Conservation (phyloP, 805 yeast genomes). For the Metschnikowia continentalis region DNA sequence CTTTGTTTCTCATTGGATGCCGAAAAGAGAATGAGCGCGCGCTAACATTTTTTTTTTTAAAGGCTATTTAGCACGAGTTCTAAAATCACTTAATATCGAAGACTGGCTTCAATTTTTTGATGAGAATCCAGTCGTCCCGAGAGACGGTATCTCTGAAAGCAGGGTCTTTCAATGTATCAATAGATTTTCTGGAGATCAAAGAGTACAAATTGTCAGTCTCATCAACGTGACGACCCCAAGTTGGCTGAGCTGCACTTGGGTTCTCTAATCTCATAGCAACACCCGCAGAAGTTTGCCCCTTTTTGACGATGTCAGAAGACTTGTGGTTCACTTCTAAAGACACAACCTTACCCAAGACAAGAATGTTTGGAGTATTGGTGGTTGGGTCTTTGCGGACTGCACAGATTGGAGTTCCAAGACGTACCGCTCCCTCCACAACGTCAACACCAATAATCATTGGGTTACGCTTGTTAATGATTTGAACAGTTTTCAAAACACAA, state of each 20-base stretch:
- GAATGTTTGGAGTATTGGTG: conserved; percentile 66
- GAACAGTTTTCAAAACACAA: conserved; percentile 88
- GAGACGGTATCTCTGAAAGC: conserved; percentile 94
- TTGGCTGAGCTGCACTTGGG: conserved; percentile 88
- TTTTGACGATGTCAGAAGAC: conserved; percentile 71
- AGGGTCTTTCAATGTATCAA: conserved; percentile 96
- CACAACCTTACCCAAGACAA: conserved; percentile 80
- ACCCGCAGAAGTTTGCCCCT: conserved; percentile 96
- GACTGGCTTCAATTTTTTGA: conserved; percentile 81
- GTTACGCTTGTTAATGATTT: conserved; percentile 95
- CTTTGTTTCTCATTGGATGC: conserved; percentile 15
- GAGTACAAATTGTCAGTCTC: conserved; percentile 89
- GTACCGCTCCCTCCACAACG: conserved; percentile 83
- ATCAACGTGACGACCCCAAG: conserved; percentile 99
- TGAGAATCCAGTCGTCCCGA: conserved; percentile 92
- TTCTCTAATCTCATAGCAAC: conserved; percentile 97
- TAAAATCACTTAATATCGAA: conserved; percentile 68
- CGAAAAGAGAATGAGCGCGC: conserved; percentile 6
- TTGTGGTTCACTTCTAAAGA: conserved; percentile 97
- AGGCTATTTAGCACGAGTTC: background rate
- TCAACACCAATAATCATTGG: conserved; percentile 99
- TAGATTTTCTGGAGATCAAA: conserved; percentile 81
- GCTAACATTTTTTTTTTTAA: background rate
- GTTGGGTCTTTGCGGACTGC: conserved; percentile 86
- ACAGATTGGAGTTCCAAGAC: conserved; percentile 93